Base-by-base conservation (phyloP, 2,329 filamentous ascomycete genomes). In the Penicillium sp. region DNA sequence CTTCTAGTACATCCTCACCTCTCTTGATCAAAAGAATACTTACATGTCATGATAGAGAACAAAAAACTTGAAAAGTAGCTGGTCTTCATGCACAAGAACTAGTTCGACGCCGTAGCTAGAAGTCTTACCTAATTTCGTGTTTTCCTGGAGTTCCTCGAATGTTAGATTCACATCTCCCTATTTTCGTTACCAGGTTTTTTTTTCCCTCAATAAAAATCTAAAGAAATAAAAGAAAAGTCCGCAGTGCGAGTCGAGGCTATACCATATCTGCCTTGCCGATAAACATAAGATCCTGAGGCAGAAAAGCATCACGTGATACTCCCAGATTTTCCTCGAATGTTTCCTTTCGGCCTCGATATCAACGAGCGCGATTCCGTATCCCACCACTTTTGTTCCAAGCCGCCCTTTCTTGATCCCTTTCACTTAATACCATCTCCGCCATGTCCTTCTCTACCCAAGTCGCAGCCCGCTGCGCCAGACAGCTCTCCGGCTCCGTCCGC, bases 401-500 rank as follows among this genome's bases (percentile, higher is more conserved):
- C 21, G 32, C 50, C 48, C 24, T 39, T 22, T 50, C 41, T 34
- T 43, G 47, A 50, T 44, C 41, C 46, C 39, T 22, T 16, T 29
- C 3, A 21, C 45, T 39, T 27, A 32, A 40, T 42, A 16, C 36
- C 27, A 41, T 40, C 49, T 53, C 40, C 67, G 70, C 55, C 58
- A 76, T 76, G 73, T 74, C 75, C 45, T 65, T 76, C 60, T 57
- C 74, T 53, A 68, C 71, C 47, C 73, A 75, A 54, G 59, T 67
- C 60, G 69, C 72, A 69, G 71, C 72, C 56, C 73, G 74, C 58
- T 73, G 71, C 70, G 75, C 72, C 71, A 67, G 74, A 70, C 72
- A 72, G 61, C 67, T 72, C 59, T 65, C 62, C 58, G 60, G 62
- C 62, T 73, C 65, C 72, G 73, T 65, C 66, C 72, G 53, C 70